Evolutionary conservation across 371 early-diverging fungal species (phyloP), one percentile per base, ranked within the genome.

Genomic region (Mucor indicus): DNA sequence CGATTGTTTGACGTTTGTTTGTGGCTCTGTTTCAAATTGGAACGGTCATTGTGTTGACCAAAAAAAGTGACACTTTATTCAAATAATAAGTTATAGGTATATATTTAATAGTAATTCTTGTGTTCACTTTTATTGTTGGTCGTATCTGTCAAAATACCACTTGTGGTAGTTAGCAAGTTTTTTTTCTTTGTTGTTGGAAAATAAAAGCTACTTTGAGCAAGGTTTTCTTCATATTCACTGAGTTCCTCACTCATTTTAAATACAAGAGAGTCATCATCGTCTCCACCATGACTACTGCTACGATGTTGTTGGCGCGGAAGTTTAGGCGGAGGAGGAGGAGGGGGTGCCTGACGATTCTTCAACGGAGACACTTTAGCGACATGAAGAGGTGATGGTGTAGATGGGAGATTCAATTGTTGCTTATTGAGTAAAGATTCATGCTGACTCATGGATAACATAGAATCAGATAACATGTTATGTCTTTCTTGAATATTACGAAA

Each of bases 191-290:
- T n/a, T n/a, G n/a, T n/a, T n/a, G n/a, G n/a, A n/a, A n/a, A n/a
- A n/a, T n/a, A n/a, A n/a, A n/a, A n/a, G n/a, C n/a, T n/a, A n/a
- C n/a, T n/a, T n/a, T n/a, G n/a, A n/a, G n/a, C n/a, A n/a, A n/a
- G n/a, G n/a, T 30, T 39, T 4, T 51, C 44, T 30, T 44, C 51
- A 7, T 30, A 37, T 17, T 12, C 46, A 27, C 46, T 63, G 22
- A 67, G 53, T 29, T 29, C 30, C 29, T 75, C 76, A 32, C 76
- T 75, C 72, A 75, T 75, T 30, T 62, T 60, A 44, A 75, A 75
- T 22, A 75, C 65, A 19, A 72, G 57, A 11, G 72, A 75, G 47
- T 75, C 76, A 40, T 72, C 72, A 37, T 72, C 76, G 50, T 72
- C 75, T 21, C 22, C n/a, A 5, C 29, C 31, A 6, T 13, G 13